Conservation (phyloP, 179 eudicot species). For the Beta corolliflora region DNA sequence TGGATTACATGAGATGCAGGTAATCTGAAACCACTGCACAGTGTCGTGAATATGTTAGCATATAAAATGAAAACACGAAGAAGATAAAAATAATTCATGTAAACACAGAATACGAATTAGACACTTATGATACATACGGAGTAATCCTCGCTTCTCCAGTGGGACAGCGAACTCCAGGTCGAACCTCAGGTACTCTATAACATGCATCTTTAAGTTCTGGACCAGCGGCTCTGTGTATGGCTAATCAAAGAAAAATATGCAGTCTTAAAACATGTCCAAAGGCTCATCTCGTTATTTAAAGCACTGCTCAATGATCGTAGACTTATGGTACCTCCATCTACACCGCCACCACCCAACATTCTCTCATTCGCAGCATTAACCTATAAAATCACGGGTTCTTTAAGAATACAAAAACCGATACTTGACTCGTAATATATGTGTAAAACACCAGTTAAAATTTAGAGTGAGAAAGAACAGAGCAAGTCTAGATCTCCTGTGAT, state of each 20-base stretch:
- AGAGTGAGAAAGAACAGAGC: background rate
- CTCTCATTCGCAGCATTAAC: constrained; percentile 90
- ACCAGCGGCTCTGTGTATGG: constrained; percentile 91
- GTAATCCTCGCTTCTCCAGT: constrained; percentile 97
- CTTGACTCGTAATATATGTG: background rate
- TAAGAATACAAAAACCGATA: background rate
- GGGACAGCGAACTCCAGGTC: constrained; percentile 87
- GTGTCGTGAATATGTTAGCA: constrained; percentile 17
- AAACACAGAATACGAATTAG: background rate
- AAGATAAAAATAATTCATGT: background rate
- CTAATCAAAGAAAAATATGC: constrained; percentile 34
- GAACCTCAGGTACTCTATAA: constrained; percentile 76
- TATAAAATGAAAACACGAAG: background rate
- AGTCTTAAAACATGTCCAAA: constrained; percentile 7
- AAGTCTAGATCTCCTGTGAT: background rate
- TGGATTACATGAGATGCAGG: constrained; percentile 88
- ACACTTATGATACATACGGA: constrained; percentile 51
- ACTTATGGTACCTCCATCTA: constrained; percentile 75
- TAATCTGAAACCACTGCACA: constrained; percentile 73
- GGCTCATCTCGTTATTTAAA: background rate
- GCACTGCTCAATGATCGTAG: background rate
- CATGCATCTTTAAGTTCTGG: constrained; percentile 75
- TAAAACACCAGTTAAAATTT: background rate
- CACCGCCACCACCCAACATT: constrained; percentile 99
- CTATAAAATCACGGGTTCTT: constrained; percentile 37